Conservation (phyloP, 192 early-diverging fungal genomes). For the Mortierella antarctica region DNA sequence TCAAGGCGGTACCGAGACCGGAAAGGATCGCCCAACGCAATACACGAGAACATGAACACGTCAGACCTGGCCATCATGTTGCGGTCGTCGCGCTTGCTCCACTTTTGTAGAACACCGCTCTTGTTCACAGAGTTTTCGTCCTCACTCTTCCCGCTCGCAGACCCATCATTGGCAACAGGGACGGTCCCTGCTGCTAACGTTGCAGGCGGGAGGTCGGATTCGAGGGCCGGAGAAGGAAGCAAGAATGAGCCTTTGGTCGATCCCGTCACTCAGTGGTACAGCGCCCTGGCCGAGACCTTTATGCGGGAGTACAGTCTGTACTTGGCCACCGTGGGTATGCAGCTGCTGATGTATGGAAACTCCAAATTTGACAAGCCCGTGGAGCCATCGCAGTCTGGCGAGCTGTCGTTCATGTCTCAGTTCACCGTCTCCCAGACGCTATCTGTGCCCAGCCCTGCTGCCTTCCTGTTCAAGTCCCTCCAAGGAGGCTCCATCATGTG, state of each 20-base stretch:
- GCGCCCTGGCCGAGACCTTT: conserved; percentile 56
- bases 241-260: conserved; percentile 18
- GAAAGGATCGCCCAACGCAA: conserved; percentile 34
- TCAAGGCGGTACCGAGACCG: conserved; percentile 57
- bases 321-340: conserved; percentile 69
- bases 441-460: conserved; percentile 57
- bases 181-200: not conserved
- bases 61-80: conserved; percentile 63
- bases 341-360: conserved; percentile 63
- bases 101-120: conserved; percentile 68
- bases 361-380: conserved; percentile 52
- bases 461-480: conserved; percentile 64
- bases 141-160: conserved; percentile 17
- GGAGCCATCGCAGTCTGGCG: conserved; percentile 37
- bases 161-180: not conserved
- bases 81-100: conserved; percentile 64
- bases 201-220: not conserved
- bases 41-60: conserved; percentile 58
- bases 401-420: conserved; percentile 55
- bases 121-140: conserved; percentile 57
- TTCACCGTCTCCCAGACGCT: conserved; percentile 57
- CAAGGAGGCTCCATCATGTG: conserved; percentile 69
- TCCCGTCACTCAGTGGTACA: conserved; percentile 58
- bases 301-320: conserved; percentile 68
- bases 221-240: conserved; percentile 10